Evolutionary conservation across 2,329 filamentous ascomycete genomes (phyloP), one percentile per base, ranked within the genome.

Genomic region (Talaromyces sp.): DNA sequence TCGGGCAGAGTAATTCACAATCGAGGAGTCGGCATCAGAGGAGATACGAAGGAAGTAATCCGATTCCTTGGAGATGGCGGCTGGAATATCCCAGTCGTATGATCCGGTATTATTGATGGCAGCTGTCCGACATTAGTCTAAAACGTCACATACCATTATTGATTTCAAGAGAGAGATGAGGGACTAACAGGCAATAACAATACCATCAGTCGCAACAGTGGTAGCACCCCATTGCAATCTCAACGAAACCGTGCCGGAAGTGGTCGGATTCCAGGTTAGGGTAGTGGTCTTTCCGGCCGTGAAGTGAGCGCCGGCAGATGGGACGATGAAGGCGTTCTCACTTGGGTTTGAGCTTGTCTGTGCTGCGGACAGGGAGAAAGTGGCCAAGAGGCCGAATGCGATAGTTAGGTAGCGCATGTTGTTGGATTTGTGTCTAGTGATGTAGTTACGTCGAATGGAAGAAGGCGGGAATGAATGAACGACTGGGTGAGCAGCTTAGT

Each of bases 41-140:
- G 81, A 70, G 65, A 84, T 84, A 66, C 81, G 73, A 61, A 84
- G 70, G 58, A 79, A 78, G 74, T 82, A 83, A 67, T 78, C 73
- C 39, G 69, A 69, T 63, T 77, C 73, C 53, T 73, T 70, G 46
- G 71, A 70, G 57, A 78, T 68, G 58, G 70, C 64, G 51, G 67
- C 57, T 21, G 77, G 73, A 5, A 79, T 74, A 35, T 68, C 70
- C 75, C 80, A 82, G 58, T 74, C 77, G 71, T 74, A 82, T 61
- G 68, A 74, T 58, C 80, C 80, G 48, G 67, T 71, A 70, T 83
- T 83, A 60, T 67, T 61, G 62, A 83, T 75, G 63, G 63, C 67
- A 51, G 72, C 80, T 83, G 64, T 43, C 13, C 5, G 13, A 15
- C 17, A 39, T 60, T 55, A 54, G 41, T 28, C 19, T 13, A n/a